Conservation (phyloP, 2,329 filamentous ascomycete genomes). For the Alternaria triticimaculans region DNA sequence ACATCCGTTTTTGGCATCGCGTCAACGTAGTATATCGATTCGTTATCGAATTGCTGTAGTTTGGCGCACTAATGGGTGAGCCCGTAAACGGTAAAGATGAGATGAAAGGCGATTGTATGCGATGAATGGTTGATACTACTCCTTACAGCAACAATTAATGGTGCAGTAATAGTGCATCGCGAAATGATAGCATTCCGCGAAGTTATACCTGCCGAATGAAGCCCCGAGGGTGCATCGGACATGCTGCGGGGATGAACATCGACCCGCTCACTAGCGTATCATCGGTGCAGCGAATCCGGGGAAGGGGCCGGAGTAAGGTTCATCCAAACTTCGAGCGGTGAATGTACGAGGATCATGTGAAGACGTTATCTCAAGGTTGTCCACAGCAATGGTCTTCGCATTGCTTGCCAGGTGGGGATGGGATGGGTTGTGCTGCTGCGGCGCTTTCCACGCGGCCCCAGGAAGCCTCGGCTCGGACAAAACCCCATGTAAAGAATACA, state of each 20-base stretch:
- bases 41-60: neutral
- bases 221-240: constrained; percentile 16
- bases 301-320: neutral
- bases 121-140: neutral
- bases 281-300: neutral
- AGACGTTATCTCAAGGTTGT: neutral
- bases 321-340: neutral
- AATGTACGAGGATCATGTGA: neutral
- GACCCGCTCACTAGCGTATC: constrained; percentile 3
- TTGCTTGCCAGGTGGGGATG: neutral
- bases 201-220: constrained; percentile 2
- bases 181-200: neutral
- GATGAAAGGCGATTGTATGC: neutral
- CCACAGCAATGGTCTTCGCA: neutral
- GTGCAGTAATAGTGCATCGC: neutral
- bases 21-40: neutral
- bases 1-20: constrained; percentile 55
- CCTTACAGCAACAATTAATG: neutral
- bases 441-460: neutral
- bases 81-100: neutral
- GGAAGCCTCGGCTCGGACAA: neutral
- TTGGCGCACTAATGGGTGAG: neutral
- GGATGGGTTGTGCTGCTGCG: neutral
- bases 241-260: constrained; percentile 18
- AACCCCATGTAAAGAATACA: neutral